A percentile compares a stretch with the other conserved stretches of the same genome.
Conservation (phyloP, 352 stramenopile species). For the Globisporangium nunn region DNA sequence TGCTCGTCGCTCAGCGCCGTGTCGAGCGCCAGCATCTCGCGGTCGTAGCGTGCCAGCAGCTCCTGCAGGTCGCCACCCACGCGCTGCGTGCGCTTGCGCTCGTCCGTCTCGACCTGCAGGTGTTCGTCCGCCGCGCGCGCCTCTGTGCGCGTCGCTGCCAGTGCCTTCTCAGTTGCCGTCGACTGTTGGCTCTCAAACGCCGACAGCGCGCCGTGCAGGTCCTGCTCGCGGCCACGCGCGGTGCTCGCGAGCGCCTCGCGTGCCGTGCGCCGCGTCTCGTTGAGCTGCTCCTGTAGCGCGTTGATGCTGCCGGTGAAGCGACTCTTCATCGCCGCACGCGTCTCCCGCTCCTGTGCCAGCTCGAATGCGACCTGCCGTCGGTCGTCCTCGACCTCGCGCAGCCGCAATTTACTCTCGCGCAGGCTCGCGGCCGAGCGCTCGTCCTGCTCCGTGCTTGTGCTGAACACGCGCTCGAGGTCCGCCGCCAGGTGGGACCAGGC, state of each 20-base stretch:
- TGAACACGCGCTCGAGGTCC: slow-evolving; percentile 27
- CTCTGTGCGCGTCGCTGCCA: slow-evolving; percentile 22
- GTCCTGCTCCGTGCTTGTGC: slow-evolving; percentile 53
- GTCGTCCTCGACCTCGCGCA: slow-evolving; percentile 61
- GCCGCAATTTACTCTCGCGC: slow-evolving; percentile 39
- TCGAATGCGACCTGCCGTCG: slow-evolving; percentile 55
- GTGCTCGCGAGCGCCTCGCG: slow-evolving; percentile 28
- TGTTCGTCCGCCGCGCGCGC: slow-evolving; percentile 29
- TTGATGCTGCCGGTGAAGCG: slow-evolving; percentile 28
- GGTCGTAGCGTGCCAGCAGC: slow-evolving; percentile 40
- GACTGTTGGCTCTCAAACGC: slow-evolving; percentile 13
- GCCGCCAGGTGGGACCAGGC: slow-evolving; percentile 35
- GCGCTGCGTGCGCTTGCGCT: slow-evolving; percentile 42
- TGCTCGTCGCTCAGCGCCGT: slow-evolving; percentile 23
- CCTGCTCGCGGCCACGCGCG: slow-evolving; percentile 34
- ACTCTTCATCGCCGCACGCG: slow-evolving; percentile 17
- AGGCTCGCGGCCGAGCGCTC: slow-evolving; percentile 22
- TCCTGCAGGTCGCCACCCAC: slow-evolving; percentile 31
- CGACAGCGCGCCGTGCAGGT: slow-evolving; percentile 15
- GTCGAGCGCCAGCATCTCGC: slow-evolving; percentile 43
- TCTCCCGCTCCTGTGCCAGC: slow-evolving; percentile 30
- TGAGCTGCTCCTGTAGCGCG: slow-evolving; percentile 35
- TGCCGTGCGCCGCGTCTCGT: slow-evolving; percentile 29
- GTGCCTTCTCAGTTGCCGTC: slow-evolving; percentile 24
- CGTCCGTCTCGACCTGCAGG: slow-evolving; percentile 36